Percentiles rank a stretch among this genome's conserved stretches.
Evolutionary conservation across 768 basidiomycete species (phyloP).

Genomic region (Boletus reticulatus): DNA sequence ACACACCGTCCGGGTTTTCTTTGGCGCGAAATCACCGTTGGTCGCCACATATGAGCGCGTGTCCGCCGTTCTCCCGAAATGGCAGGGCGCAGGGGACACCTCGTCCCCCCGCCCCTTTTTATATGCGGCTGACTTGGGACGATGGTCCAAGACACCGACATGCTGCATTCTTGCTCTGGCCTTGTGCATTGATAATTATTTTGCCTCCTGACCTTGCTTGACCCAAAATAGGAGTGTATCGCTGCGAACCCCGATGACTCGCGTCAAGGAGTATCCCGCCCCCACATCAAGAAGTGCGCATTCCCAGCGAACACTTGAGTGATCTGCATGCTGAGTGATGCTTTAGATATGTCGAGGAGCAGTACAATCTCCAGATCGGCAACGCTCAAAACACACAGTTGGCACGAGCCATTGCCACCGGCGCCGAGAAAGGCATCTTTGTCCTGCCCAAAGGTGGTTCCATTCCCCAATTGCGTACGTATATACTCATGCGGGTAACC

Average conservation of each 20-base stretch:
- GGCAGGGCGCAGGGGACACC: constrained; percentile 41
- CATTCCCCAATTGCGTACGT: neutral
- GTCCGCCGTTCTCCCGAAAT: constrained; percentile 28
- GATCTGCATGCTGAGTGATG: constrained; percentile 18
- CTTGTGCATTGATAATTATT: constrained; percentile 7
- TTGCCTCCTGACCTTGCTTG: constrained; percentile 18
- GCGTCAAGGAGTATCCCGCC: constrained; percentile 83
- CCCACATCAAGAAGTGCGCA: constrained; percentile 88
- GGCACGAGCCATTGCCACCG: constrained; percentile 75
- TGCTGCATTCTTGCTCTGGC: constrained; percentile 3
- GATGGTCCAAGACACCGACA: constrained; percentile 2
- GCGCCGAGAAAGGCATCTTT: constrained; percentile 81
- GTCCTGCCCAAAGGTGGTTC: constrained; percentile 79
- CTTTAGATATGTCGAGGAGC: constrained; percentile 75
- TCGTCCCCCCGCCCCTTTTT: constrained; percentile 5
- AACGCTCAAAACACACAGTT: constrained; percentile 77
- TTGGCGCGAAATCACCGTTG: constrained; percentile 1
- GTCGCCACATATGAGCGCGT: constrained; percentile 6
- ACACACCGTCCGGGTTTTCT: constrained; percentile 14
- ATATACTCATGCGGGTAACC: constrained; percentile 2
- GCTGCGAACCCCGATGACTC: constrained; percentile 68
- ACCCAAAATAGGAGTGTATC: constrained; percentile 74
- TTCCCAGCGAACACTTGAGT: constrained; percentile 6
- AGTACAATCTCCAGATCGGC: constrained; percentile 79
- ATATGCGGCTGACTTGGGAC: constrained; percentile 12